Conservation (phyloP, 2,329 filamentous ascomycete species). For the Daldinia sp. region DNA sequence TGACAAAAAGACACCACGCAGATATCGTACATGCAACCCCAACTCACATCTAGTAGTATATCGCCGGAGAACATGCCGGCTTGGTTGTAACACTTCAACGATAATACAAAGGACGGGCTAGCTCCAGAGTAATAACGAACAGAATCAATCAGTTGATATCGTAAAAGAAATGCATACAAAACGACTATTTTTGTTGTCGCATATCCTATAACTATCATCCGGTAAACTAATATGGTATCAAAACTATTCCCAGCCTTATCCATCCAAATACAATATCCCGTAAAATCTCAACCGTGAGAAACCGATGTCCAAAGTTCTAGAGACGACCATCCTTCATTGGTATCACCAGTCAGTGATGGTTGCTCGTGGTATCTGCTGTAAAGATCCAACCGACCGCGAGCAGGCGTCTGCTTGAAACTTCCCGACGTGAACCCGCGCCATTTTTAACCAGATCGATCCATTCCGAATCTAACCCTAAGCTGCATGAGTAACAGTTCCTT, state of each 20-base stretch:
- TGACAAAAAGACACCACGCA: neutral
- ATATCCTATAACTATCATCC: constrained; percentile 1
- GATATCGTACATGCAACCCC: constrained; percentile 22
- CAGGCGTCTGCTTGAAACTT: neutral
- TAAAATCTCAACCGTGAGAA: neutral
- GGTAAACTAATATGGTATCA: constrained; percentile 26
- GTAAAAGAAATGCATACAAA: constrained; percentile 19
- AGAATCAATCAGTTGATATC: constrained; percentile 24
- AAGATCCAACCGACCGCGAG: constrained; percentile 4
- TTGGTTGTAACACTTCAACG: constrained; percentile 17
- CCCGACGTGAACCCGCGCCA: neutral
- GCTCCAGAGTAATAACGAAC: constrained; percentile 1
- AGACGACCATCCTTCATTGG: neutral
- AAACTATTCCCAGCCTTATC: constrained; percentile 9
- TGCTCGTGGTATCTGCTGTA: neutral
- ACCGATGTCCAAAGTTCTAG: neutral
- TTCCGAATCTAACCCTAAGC: constrained; percentile 27
- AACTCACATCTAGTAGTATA: constrained; percentile 19
- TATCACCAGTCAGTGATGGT: constrained; percentile 1
- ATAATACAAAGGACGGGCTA: constrained; percentile 17
- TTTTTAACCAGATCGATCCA: neutral
- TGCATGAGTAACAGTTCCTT: constrained; percentile 42
- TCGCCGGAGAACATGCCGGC: constrained; percentile 9
- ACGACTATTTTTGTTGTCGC: constrained; percentile 11
- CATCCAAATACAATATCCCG: constrained; percentile 16